These are phyloP conservation scores for Musa itinerans DNA, from an alignment of 176 grass and related monocot species.

Conservation along the genomic window DNA sequence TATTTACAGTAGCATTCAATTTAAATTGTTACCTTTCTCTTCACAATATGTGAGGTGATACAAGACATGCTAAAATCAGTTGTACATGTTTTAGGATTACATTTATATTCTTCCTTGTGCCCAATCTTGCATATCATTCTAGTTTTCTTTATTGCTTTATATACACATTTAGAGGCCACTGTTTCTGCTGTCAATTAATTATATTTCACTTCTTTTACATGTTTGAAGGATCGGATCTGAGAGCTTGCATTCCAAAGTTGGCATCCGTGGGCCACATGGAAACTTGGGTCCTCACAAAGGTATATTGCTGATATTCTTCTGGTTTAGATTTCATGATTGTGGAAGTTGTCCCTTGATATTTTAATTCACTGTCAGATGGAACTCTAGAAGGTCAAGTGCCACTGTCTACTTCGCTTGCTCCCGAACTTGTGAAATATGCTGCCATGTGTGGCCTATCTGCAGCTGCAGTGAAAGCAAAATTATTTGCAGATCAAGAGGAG, in stretches of 20 bases:
- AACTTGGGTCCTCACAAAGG: constrained; percentile 37
- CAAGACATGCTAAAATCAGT: background rate
- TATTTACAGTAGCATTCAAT: background rate
- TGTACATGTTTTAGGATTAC: background rate
- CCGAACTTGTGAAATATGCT: constrained; percentile 59
- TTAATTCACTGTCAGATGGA: constrained; percentile 6
- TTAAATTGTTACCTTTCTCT: background rate
- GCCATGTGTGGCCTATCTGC: constrained; percentile 66
- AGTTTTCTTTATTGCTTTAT: constrained; percentile 13
- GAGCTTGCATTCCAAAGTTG: constrained; percentile 40
- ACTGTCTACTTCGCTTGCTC: constrained; percentile 33
- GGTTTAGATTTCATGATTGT: background rate
- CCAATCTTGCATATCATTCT: background rate
- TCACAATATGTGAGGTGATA: background rate
- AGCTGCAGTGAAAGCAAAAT: constrained; percentile 85
- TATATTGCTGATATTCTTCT: constrained; percentile 27
- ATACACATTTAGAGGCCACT: background rate
- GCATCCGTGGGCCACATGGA: constrained; percentile 30
- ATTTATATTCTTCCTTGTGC: background rate
- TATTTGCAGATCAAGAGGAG: constrained; percentile 92
- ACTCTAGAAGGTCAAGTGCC: constrained; percentile 1
- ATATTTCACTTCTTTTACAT: constrained; percentile 4
- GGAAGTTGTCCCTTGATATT: background rate
- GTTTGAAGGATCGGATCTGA: constrained; percentile 54
- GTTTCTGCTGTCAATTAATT: background rate